phyloP scores from a whole-genome alignment of 1,284 basidiomycete genomes.

The Ganoderma meredithae region DNA sequence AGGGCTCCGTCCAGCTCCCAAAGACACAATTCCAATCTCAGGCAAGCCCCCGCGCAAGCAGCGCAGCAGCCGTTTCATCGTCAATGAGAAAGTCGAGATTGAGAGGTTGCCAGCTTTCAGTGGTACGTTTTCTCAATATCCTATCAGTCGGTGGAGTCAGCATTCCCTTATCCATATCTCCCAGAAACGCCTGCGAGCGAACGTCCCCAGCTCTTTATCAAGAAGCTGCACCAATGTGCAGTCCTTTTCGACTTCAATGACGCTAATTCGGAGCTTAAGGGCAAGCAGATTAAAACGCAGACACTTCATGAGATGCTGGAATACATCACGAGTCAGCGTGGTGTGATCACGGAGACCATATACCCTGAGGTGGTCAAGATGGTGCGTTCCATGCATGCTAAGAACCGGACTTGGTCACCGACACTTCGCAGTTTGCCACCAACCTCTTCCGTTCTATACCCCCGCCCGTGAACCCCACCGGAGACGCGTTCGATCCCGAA shows the following conservation, averaged over 20 bases:
- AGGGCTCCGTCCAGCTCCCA: constrained; percentile 60
- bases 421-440: constrained; percentile 78
- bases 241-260: constrained; percentile 99
- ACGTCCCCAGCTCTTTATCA: constrained; percentile 91
- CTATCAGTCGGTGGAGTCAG: constrained; percentile 6
- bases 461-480: constrained; percentile 97
- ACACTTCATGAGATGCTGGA: constrained; percentile 99
- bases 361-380: constrained; percentile 99
- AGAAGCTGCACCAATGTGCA: constrained; percentile 95
- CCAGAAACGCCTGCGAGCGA: constrained; percentile 91
- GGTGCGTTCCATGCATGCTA: constrained; percentile 61
- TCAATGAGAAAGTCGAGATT: constrained; percentile 96
- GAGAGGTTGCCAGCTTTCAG: constrained; percentile 94
- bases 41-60: constrained; percentile 97
- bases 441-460: constrained; percentile 99
- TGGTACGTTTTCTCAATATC: constrained; percentile 64
- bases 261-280: constrained; percentile 92
- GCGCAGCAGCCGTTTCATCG: constrained; percentile 94
- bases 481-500: constrained; percentile 99
- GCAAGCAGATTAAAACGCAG: constrained; percentile 99
- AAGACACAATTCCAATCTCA: constrained; percentile 94
- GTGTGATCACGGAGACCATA: constrained; percentile 96
- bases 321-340: constrained; percentile 96
- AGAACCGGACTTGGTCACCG: constrained; percentile 12
- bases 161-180: not conserved